Base-by-base conservation (phyloP, 2,329 filamentous ascomycete genomes). In the Paraphaeosphaeria minitans region DNA sequence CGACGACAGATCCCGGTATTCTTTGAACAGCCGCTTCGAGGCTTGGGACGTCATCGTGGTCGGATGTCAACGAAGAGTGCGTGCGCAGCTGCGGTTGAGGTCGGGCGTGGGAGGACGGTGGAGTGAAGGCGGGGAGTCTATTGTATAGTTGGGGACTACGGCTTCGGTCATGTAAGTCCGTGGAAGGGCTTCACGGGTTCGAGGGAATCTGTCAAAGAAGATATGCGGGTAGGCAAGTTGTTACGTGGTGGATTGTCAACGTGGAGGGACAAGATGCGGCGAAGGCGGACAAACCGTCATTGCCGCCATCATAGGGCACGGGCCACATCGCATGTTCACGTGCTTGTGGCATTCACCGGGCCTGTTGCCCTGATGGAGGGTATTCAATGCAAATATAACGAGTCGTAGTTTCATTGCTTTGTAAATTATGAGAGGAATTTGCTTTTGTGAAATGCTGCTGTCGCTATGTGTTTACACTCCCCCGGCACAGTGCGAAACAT, bases 1-100 rank as follows among this genome's bases (percentile, higher is more conserved):
- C 73, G 92, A 94, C 63, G 93, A 95, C 63, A 99, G 89, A 63
- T 91, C 88, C 74, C 92, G 92, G 84, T 99, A 99, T 83, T 99
- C 95, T 80, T 94, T 91, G 76, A 98, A 93, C 68, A 99, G 90
- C 43, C 95, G 93, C 68, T 88, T 88, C 42, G 85, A 84, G 46
- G 86, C 86, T 31, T 87, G 84, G 48, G 80, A 79, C 3, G 81
- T 76, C 82, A 84, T 84, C 10, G 29, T 68, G 54, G 55, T 35
- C 16, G 16, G 43, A 54, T 50, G 49, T 22, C 41, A 24, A 7
- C 3, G 10, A 21, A 7, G 10, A n/a, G n/a, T 45, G 24, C 14
- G 16, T 16, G 13, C 19, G 31, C 6, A 27, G 12, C 9, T 21
- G 31, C 10, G 37, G 16, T 21, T 21, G 31, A 22, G 22, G n/a